These are phyloP conservation scores for Ustilaginoidea virens DNA, from an alignment of 2,329 filamentous ascomycete genomes.

Conservation along the genomic window DNA sequence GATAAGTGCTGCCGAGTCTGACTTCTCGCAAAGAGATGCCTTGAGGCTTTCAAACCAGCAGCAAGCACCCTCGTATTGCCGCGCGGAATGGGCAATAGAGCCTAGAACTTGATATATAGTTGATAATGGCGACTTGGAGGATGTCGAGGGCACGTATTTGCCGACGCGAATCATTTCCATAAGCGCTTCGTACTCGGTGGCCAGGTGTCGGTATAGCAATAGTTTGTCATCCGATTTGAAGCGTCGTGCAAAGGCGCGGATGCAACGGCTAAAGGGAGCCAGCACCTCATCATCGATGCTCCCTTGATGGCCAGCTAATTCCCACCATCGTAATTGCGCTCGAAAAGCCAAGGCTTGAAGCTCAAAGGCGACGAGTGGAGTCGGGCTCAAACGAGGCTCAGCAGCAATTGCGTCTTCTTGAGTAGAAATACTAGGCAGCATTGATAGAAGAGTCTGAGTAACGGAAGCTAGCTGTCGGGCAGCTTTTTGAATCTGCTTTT, in stretches of 20 bases:
- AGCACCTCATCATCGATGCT: constrained; percentile 49
- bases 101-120: constrained; percentile 38
- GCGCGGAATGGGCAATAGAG: constrained; percentile 28
- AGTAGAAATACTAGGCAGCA: constrained; percentile 51
- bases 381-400: constrained; percentile 37
- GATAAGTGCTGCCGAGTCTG: constrained; percentile 32
- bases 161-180: constrained; percentile 18
- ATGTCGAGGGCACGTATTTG: constrained; percentile 16
- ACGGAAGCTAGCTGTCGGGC: constrained; percentile 51
- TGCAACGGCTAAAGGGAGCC: constrained; percentile 47
- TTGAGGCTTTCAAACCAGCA: constrained; percentile 37
- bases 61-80: constrained; percentile 33
- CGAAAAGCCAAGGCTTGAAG: constrained; percentile 49
- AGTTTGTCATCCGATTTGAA: constrained; percentile 20
- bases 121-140: constrained; percentile 27
- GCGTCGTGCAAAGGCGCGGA: constrained; percentile 45
- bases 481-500: constrained; percentile 37
- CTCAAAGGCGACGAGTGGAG: constrained; percentile 41
- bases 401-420: constrained; percentile 42
- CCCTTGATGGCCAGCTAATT: constrained; percentile 40
- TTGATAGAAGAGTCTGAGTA: constrained; percentile 46
- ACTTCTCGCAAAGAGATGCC: constrained; percentile 17
- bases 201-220: constrained; percentile 21
- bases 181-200: constrained; percentile 16
- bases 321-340: constrained; percentile 50